Conservation (phyloP, 1,139 yeast species). For the Trichomonascaceae sp. region DNA sequence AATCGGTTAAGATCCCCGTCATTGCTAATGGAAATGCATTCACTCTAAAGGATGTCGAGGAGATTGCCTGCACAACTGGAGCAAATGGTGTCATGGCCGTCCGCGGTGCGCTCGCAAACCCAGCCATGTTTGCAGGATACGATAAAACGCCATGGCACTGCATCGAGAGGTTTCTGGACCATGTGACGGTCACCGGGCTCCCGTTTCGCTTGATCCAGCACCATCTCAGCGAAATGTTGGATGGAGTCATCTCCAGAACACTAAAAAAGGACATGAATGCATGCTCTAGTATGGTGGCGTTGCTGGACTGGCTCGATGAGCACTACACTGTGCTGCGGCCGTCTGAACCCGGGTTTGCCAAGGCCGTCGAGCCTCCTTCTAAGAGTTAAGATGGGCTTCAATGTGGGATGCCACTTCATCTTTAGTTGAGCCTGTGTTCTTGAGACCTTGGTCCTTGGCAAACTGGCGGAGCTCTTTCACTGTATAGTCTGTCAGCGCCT, state of each 20-base stretch:
- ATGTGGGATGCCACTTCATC: not conserved
- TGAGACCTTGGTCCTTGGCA: slow-evolving; percentile 1
- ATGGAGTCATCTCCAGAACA: slow-evolving; percentile 40
- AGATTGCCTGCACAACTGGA: slow-evolving; percentile 52
- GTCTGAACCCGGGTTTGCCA: slow-evolving; percentile 58
- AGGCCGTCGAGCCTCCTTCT: slow-evolving; percentile 37
- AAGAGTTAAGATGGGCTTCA: not conserved
- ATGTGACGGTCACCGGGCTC: slow-evolving; percentile 64
- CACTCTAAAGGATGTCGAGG: slow-evolving; percentile 44
- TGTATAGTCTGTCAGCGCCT: slow-evolving; percentile 4
- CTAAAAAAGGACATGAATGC: slow-evolving; percentile 54
- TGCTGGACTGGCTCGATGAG: slow-evolving; percentile 73
- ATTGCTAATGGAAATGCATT: slow-evolving; percentile 96
- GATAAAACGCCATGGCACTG: slow-evolving; percentile 80
- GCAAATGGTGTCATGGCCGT: slow-evolving; percentile 96
- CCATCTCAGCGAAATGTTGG: slow-evolving; percentile 77
- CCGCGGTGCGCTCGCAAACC: slow-evolving; percentile 73
- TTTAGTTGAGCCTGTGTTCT: not conserved
- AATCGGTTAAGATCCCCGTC: slow-evolving; percentile 50
- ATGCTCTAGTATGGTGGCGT: slow-evolving; percentile 40
- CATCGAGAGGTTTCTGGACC: slow-evolving; percentile 69
- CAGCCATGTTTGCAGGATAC: slow-evolving; percentile 72
- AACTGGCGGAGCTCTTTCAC: slow-evolving; percentile 4
- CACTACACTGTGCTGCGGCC: slow-evolving; percentile 52
- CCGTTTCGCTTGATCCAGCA: slow-evolving; percentile 79